Conservation (phyloP, 2,329 filamentous ascomycete species). For the Blumeriella jaapii region DNA sequence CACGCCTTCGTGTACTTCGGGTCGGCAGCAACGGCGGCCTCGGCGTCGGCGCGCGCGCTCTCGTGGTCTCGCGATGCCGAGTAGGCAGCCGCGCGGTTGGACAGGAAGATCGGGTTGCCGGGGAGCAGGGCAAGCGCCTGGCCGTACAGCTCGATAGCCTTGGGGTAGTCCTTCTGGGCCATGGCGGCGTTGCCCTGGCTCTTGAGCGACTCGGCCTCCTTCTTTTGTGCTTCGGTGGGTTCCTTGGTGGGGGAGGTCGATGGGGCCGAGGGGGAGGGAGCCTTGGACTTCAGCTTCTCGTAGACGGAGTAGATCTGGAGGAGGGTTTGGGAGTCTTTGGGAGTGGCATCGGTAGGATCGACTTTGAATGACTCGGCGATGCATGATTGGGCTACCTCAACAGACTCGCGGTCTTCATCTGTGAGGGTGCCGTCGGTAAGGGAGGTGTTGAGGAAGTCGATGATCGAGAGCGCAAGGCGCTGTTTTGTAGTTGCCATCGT, state of each 20-base stretch:
- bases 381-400: conserved; percentile 89
- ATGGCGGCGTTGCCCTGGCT: conserved; percentile 87
- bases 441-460: conserved; percentile 83
- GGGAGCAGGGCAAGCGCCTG: conserved; percentile 73
- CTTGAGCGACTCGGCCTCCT: conserved; percentile 81
- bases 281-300: conserved; percentile 68
- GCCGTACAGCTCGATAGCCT: conserved; percentile 78
- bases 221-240: conserved; percentile 45
- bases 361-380: conserved; percentile 94
- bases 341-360: conserved; percentile 67
- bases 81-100: conserved; percentile 92
- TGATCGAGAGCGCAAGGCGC: conserved; percentile 91
- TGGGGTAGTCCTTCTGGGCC: conserved; percentile 79
- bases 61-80: conserved; percentile 75
- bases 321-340: conserved; percentile 77
- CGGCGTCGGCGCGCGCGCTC: conserved; percentile 75
- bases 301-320: conserved; percentile 90
- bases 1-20: conserved; percentile 95
- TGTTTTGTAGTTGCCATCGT: conserved; percentile 37
- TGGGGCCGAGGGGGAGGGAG: conserved; percentile 31
- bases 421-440: conserved; percentile 79
- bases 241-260: conserved; percentile 27
- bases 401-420: conserved; percentile 79
- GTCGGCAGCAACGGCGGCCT: conserved; percentile 78
- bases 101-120: conserved; percentile 89